A percentile compares a stretch with the other conserved stretches of the same genome.
phyloP scores from a whole-genome alignment of 352 stramenopile species.

The Plasmopara halstedii region DNA sequence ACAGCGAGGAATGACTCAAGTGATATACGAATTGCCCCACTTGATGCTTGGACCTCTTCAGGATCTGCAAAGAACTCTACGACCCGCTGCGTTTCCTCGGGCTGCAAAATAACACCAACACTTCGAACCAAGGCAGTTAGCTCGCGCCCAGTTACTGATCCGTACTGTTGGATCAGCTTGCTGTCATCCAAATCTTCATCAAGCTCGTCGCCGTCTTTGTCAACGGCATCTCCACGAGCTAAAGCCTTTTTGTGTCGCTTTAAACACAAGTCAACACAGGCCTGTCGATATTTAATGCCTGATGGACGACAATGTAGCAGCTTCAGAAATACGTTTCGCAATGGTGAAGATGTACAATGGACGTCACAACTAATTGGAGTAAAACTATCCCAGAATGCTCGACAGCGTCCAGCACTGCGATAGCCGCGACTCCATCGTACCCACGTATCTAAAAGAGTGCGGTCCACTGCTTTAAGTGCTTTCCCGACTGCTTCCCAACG shows the following conservation, averaged over 20 bases:
- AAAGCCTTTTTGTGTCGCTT: constrained; percentile 51
- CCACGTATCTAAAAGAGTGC: constrained; percentile 72
- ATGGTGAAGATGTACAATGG: constrained; percentile 77
- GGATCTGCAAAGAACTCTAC: constrained; percentile 79
- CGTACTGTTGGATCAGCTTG: constrained; percentile 55
- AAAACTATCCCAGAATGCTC: constrained; percentile 85
- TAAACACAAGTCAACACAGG: constrained; percentile 63
- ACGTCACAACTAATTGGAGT: constrained; percentile 80
- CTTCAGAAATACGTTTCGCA: constrained; percentile 88
- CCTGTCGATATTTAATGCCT: constrained; percentile 77
- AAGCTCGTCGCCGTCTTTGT: constrained; percentile 51
- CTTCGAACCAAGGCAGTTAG: constrained; percentile 49
- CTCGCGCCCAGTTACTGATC: constrained; percentile 38
- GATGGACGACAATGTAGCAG: constrained; percentile 75
- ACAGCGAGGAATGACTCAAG: constrained; percentile 75
- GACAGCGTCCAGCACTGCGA: constrained; percentile 35
- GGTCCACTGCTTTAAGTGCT: constrained; percentile 85
- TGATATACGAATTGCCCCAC: constrained; percentile 10
- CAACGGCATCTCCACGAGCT: constrained; percentile 38
- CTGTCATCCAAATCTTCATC: constrained; percentile 54
- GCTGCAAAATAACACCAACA: constrained; percentile 75
- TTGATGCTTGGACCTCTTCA: constrained; percentile 40
- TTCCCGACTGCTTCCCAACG: constrained; percentile 79
- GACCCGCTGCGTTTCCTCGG: constrained; percentile 70
- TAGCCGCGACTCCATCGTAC: constrained; percentile 76